phyloP scores from a whole-genome alignment of 441 rosid species.

The Corymbia calophylla region DNA sequence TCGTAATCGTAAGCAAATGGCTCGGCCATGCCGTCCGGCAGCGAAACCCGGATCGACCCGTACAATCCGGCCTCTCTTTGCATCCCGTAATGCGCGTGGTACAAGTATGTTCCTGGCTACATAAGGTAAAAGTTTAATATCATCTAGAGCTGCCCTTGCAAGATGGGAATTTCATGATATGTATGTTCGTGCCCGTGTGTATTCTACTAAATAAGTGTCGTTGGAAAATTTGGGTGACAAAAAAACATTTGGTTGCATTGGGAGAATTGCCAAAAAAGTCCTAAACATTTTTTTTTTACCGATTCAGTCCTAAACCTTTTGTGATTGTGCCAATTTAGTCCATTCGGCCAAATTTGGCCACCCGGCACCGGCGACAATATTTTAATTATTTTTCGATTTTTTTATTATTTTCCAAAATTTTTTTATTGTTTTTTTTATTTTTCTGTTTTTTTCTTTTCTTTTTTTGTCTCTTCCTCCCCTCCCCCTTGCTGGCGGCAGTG shows the following conservation, averaged over 20 bases:
- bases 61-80: slow-evolving; percentile 62
- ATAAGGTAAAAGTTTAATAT: not conserved
- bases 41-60: slow-evolving; percentile 53
- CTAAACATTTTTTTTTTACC: no score
- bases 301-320: no score
- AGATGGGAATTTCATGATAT: not conserved
- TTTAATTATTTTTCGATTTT: no score
- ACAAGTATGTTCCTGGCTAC: slow-evolving; percentile 63
- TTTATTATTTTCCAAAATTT: no score
- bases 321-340: no score
- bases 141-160: not conserved
- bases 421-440: no score
- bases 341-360: no score
- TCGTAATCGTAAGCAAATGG: slow-evolving; percentile 58
- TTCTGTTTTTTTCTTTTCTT: no score
- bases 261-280: no score
- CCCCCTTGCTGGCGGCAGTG: no score
- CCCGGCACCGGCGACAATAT: no score
- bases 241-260: not conserved
- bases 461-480: no score
- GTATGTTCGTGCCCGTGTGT: not conserved
- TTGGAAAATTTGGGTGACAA: not conserved
- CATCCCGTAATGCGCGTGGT: slow-evolving; percentile 70
- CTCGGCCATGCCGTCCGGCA: slow-evolving; percentile 33
- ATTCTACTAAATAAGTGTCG: not conserved